A percentile compares a stretch with the other conserved stretches of the same genome.
Evolutionary conservation across 2,329 filamentous ascomycete genomes (phyloP).

Genomic region (Paecilomyces dactylethromorphus): DNA sequence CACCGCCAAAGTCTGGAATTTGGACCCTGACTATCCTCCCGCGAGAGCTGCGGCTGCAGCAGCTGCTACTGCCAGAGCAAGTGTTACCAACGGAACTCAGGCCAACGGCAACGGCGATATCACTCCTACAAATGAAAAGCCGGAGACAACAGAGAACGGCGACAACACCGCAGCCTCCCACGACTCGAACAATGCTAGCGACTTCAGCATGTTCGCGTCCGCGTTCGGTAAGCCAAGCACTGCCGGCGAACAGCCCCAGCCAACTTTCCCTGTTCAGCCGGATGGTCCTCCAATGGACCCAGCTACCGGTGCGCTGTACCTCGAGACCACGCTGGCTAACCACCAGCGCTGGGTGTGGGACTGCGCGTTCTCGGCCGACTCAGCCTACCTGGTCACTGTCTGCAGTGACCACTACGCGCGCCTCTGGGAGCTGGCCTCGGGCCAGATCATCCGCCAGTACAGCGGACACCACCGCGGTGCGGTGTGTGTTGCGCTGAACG

Average conservation of each 20-base stretch:
- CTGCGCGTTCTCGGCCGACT: slow-evolving; percentile 89
- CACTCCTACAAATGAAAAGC: background rate
- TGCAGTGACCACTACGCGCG: slow-evolving; percentile 91
- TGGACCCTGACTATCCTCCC: slow-evolving; percentile 57
- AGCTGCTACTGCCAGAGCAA: slow-evolving; percentile 15
- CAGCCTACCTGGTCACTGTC: slow-evolving; percentile 85
- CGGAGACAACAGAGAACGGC: background rate
- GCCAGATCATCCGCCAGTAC: slow-evolving; percentile 89
- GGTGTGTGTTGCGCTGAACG: slow-evolving; percentile 88
- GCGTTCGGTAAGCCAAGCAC: slow-evolving; percentile 16
- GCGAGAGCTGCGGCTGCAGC: slow-evolving; percentile 16
- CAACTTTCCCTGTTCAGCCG: slow-evolving; percentile 27
- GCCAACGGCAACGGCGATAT: slow-evolving; percentile 4
- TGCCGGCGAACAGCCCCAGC: slow-evolving; percentile 20
- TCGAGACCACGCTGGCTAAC: slow-evolving; percentile 80
- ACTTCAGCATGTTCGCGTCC: slow-evolving; percentile 7
- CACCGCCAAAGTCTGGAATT: slow-evolving; percentile 93
- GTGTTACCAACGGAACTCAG: background rate
- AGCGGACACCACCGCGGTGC: slow-evolving; percentile 90
- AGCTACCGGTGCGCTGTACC: slow-evolving; percentile 54
- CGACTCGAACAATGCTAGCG: slow-evolving; percentile 1
- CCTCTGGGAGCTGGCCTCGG: slow-evolving; percentile 80
- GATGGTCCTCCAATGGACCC: slow-evolving; percentile 36
- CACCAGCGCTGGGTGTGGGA: slow-evolving; percentile 98
- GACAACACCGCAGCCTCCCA: slow-evolving; percentile 2